phyloP scores from a whole-genome alignment of 169 alveolate genomes.

The Eimeria praecox region DNA sequence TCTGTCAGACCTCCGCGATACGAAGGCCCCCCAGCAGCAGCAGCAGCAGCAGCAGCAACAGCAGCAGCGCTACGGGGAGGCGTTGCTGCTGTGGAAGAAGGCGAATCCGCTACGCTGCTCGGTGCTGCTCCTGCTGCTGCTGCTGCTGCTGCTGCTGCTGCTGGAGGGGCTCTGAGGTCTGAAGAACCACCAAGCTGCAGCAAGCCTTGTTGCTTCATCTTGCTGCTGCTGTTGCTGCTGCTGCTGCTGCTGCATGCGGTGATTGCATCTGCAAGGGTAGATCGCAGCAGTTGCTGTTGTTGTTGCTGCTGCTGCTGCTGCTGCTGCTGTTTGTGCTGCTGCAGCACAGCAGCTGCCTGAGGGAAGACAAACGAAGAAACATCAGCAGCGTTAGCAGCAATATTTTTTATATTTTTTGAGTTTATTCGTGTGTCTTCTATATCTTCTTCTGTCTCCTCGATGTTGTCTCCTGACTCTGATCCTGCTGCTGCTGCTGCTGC shows the following conservation, averaged over 20 bases:
- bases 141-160: neutral
- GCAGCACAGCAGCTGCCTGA: neutral
- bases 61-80: neutral
- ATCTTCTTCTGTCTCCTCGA: conserved; percentile 9
- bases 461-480: too few species aligned
- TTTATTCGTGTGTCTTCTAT: neutral
- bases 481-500: too few species aligned
- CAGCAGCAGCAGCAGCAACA: conserved; percentile 33
- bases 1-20: neutral
- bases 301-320: conserved; percentile 21
- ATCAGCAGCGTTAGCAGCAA: conserved; percentile 5
- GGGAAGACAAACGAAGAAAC: conserved; percentile 11
- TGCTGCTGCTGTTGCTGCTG: conserved; percentile 29
- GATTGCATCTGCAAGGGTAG: neutral
- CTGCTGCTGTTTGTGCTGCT: conserved; percentile 40
- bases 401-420: neutral
- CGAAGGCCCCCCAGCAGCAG: neutral
- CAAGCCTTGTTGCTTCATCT: neutral
- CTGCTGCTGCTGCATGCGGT: neutral
- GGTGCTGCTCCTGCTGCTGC: neutral
- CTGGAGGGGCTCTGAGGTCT: neutral
- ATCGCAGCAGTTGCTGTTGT: neutral
- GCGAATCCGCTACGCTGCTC: neutral
- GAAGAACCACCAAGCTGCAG: neutral
- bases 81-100: conserved; percentile 29